A percentile compares a stretch with the other conserved stretches of the same genome.
Evolutionary conservation across 495 filamentous ascomycete genomes (phyloP).

Genomic region (Stereocaulon alpinum): DNA sequence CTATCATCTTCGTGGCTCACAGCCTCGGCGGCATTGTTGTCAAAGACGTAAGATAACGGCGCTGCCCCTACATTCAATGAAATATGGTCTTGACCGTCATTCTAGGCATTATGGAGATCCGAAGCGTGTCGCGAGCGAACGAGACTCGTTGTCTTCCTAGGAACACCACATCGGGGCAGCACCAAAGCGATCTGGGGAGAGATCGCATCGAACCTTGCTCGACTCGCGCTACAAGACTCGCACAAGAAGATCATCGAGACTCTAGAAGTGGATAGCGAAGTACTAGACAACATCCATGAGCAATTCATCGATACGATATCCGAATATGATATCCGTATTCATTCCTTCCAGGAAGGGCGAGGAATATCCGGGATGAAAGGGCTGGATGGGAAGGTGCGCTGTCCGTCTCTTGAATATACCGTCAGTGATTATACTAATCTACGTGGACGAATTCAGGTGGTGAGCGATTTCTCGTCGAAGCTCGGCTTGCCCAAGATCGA

Average conservation of each 20-base stretch:
- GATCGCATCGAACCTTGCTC: constrained; percentile 24
- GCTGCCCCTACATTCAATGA: not conserved
- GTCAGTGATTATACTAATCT: constrained; percentile 1
- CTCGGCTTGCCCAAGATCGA: constrained; percentile 21
- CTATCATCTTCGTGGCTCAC: constrained; percentile 38
- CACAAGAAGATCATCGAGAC: constrained; percentile 25
- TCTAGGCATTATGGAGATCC: constrained; percentile 28
- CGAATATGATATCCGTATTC: constrained; percentile 25
- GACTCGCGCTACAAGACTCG: constrained; percentile 23
- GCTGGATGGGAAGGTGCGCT: constrained; percentile 26
- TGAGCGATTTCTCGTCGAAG: constrained; percentile 15
- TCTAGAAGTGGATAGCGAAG: constrained; percentile 29
- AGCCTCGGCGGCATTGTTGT: constrained; percentile 38
- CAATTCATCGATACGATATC: constrained; percentile 25
- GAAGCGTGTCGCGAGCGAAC: constrained; percentile 22
- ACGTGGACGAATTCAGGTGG: constrained; percentile 6
- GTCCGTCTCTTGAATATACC: not conserved
- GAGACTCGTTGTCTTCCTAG: constrained; percentile 32
- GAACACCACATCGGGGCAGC: constrained; percentile 35
- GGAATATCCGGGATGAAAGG: constrained; percentile 32
- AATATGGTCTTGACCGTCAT: not conserved
- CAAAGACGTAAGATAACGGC: constrained; percentile 29
- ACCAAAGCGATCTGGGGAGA: constrained; percentile 25
- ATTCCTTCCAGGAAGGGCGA: constrained; percentile 34
- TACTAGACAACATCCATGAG: constrained; percentile 31